These are phyloP conservation scores for Cyclostephanos invisitatus DNA, from an alignment of 108 stramenopile species.

Conservation along the genomic window DNA sequence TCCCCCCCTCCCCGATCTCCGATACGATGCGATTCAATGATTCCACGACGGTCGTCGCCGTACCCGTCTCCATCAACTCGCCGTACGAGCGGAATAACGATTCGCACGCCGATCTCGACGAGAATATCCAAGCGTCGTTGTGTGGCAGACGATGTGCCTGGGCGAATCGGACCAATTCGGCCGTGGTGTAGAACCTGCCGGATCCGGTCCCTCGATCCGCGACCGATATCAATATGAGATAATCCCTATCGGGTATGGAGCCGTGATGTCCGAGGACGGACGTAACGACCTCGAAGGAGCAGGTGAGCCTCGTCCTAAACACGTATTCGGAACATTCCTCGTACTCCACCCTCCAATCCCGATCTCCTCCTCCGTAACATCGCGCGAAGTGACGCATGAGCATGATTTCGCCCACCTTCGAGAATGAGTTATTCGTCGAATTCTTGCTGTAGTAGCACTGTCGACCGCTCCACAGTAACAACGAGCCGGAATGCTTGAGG, in stretches of 20 bases:
- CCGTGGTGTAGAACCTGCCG: conserved; percentile 60
- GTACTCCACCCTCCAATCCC: conserved; percentile 28
- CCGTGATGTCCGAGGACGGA: conserved; percentile 84
- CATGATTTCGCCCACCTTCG: conserved; percentile 70
- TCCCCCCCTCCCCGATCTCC: conserved; percentile 6
- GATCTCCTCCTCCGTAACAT: conserved; percentile 4
- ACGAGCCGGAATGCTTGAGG: conserved; percentile 87
- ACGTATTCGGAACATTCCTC: conserved; percentile 68
- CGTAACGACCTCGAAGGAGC: conserved; percentile 82
- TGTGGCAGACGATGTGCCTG: conserved; percentile 79
- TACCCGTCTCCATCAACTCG: conserved; percentile 62
- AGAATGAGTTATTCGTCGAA: conserved; percentile 66
- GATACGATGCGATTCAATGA: conserved; percentile 51
- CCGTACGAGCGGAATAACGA: conserved; percentile 69
- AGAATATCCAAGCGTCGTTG: conserved; percentile 81
- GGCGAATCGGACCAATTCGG: conserved; percentile 63
- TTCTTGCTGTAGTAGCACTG: conserved; percentile 85
- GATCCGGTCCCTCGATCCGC: conserved; percentile 50
- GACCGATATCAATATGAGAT: conserved; percentile 77
- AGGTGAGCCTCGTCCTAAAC: conserved; percentile 56
- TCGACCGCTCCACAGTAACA: conserved; percentile 85
- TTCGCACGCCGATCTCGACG: conserved; percentile 29
- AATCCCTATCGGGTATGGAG: conserved; percentile 67
- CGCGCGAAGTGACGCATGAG: conserved; percentile 72
- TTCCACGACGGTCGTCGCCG: conserved; percentile 55